Evolutionary conservation across 345 rosid genomes (phyloP).

Genomic region (Hibiscus trionum): DNA sequence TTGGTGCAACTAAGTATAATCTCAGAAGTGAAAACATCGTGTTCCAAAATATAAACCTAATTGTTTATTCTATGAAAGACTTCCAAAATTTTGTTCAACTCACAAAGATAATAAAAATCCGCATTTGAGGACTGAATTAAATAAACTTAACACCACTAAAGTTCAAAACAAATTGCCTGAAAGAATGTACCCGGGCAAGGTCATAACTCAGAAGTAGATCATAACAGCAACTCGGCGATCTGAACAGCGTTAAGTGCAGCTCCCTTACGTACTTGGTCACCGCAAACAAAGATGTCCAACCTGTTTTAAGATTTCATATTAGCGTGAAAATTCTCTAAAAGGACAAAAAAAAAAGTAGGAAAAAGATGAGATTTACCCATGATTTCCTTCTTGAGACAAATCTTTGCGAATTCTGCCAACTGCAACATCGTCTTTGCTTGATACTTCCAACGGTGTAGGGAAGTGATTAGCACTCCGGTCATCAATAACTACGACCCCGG

Average conservation of each 20-base stretch:
- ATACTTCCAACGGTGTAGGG: constrained; percentile 86
- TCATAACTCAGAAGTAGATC: not conserved
- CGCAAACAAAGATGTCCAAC: constrained; percentile 91
- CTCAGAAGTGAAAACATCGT: not conserved
- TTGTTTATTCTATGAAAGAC: not conserved
- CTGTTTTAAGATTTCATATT: constrained; percentile 26
- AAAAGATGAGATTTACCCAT: constrained; percentile 44
- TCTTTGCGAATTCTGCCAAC: constrained; percentile 91
- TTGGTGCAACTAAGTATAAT: not conserved
- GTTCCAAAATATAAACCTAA: not conserved
- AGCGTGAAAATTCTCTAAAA: not conserved
- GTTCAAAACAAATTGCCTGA: not conserved
- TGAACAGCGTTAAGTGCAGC: constrained; percentile 98
- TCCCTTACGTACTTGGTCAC: constrained; percentile 96
- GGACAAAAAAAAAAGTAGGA: not conserved
- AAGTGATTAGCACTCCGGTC: constrained; percentile 71
- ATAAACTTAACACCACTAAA: not conserved
- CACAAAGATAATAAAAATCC: constrained; percentile 4
- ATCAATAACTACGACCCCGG: constrained; percentile 77
- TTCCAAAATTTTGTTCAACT: constrained; percentile 9
- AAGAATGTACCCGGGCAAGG: not conserved
- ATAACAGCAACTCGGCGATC: constrained; percentile 89
- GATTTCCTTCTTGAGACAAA: constrained; percentile 72
- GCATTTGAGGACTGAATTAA: not conserved
- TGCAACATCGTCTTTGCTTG: constrained; percentile 88